phyloP scores from a whole-genome alignment of 371 early-diverging fungal genomes.

The Mucor mucedo region DNA sequence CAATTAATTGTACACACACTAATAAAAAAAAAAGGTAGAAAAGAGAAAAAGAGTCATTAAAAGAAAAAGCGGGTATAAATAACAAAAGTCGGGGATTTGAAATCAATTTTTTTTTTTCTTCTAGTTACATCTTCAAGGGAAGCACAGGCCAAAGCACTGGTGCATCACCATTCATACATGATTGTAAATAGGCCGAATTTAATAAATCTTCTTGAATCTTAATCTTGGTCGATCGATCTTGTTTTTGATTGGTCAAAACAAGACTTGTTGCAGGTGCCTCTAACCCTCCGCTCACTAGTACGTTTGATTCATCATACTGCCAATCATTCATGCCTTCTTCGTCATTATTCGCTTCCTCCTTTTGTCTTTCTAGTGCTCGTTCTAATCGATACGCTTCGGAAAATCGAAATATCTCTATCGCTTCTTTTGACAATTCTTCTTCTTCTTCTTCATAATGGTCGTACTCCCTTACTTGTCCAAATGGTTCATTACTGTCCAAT shows the following conservation, averaged over 20 bases:
- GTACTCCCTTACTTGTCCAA: background rate
- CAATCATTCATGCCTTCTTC: constrained; percentile 29
- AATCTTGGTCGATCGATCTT: constrained; percentile 2
- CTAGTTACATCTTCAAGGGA: constrained; percentile 33
- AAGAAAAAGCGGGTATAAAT: constrained; percentile 1
- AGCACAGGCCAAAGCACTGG: constrained; percentile 44
- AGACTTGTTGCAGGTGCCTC: constrained; percentile 41
- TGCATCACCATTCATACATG: constrained; percentile 22
- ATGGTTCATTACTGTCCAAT: too few species aligned
- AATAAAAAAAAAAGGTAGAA: constrained; percentile 9
- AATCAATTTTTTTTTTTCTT: background rate
- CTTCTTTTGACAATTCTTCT: constrained; percentile 33
- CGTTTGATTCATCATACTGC: constrained; percentile 33
- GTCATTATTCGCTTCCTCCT: constrained; percentile 17
- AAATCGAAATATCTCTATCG: constrained; percentile 46
- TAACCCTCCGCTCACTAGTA: constrained; percentile 25
- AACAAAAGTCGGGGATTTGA: background rate
- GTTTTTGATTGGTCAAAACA: constrained; percentile 16
- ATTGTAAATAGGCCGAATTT: constrained; percentile 33
- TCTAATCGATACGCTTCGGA: constrained; percentile 46
- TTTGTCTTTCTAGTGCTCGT: constrained; percentile 21
- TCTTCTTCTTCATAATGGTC: constrained; percentile 10
- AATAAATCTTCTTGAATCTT: constrained; percentile 36
- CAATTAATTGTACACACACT: constrained; percentile 4
- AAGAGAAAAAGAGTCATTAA: background rate